A percentile compares a stretch with the other conserved stretches of the same genome.
Conservation (phyloP, 169 alveolate genomes). For the Eimeria necatrix region DNA sequence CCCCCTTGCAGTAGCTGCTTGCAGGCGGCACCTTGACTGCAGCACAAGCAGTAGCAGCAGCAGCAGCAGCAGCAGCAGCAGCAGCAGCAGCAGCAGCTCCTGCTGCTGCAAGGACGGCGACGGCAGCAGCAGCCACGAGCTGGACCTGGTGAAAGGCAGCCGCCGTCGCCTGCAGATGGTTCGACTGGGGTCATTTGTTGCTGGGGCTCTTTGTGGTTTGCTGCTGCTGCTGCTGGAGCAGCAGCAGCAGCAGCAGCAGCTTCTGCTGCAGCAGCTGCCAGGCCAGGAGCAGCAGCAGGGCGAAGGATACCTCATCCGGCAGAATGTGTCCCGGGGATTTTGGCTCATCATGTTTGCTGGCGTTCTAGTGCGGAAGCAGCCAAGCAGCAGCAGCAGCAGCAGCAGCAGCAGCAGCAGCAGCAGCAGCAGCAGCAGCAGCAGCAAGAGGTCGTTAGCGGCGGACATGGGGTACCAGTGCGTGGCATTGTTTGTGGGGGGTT, state of each 20-base stretch:
- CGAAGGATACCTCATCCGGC: neutral
- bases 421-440: slow-evolving; percentile 72
- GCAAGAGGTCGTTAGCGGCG: slow-evolving; percentile 22
- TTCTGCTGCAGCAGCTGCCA: slow-evolving; percentile 19
- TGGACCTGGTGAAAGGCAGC: neutral
- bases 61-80: slow-evolving; percentile 58
- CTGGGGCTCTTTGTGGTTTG: slow-evolving; percentile 22
- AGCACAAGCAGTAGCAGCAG: neutral
- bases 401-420: slow-evolving; percentile 73
- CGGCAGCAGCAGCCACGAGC: neutral
- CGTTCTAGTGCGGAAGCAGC: slow-evolving; percentile 18
- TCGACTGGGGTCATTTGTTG: neutral
- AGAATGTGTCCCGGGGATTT: slow-evolving; percentile 4
- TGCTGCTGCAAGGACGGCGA: slow-evolving; percentile 30
- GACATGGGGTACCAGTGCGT: slow-evolving; percentile 61
- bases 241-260: slow-evolving; percentile 4
- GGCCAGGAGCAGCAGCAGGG: slow-evolving; percentile 6
- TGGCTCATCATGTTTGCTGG: slow-evolving; percentile 41
- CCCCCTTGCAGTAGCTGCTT: neutral
- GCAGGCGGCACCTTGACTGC: neutral
- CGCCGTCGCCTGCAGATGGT: neutral
- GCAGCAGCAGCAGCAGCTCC: slow-evolving; percentile 54
- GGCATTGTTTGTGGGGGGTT: slow-evolving; percentile 27
- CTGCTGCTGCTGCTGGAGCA: slow-evolving; percentile 72
- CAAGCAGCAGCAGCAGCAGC: slow-evolving; percentile 3